Evolutionary conservation across 1,284 basidiomycete species (phyloP), one percentile per base, ranked within the genome.

Genomic region (Ganoderma meredithae): DNA sequence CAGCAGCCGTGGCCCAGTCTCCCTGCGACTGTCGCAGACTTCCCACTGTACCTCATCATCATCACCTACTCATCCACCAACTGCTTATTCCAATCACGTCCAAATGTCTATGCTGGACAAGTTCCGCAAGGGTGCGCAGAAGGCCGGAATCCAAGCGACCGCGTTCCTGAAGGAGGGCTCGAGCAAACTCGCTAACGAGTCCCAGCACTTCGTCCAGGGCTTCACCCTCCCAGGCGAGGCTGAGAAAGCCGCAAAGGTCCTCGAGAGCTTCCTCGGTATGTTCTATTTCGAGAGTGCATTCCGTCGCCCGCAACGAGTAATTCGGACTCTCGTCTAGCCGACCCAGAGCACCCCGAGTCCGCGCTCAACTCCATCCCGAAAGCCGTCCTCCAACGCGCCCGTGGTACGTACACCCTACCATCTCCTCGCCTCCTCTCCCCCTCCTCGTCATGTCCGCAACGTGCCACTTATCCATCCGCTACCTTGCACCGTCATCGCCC

Each of bases 361-460:
- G 97, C 97, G 1, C 89, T 99, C 69, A 98, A 99, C 81, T 83
- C 97, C 6, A 95, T 99, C 73, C 98, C 98, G 10, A 98, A 98
- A 80, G 94, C 92, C 22, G 96, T 99, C 56, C 82, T 99, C 17
- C 92, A 95, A 73, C 86, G 90, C 67, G 96, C 97, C 69, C 90
- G 93, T 87, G 95, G 95, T 93, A 73, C 71, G 84, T 63, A 19
- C 74, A 13, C 66, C 41, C 43, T 62, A 49, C 59, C 33, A 53
- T 49, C 65, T 36, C 31, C 31, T 58, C 31, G 39, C 44, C 31
- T 3, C 41, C 41, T 19, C 22, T 43, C 25, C 36, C 43, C 56
- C 62, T n/a, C 43, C 47, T 22, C 22, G 12, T 49, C 47, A 9
- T 47, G 27, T 33, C 15, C 44, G 27, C 15, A 44, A 12, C 41